Conservation (phyloP, 108 stramenopile species). For the Pseudonitzschia delicatissima region DNA sequence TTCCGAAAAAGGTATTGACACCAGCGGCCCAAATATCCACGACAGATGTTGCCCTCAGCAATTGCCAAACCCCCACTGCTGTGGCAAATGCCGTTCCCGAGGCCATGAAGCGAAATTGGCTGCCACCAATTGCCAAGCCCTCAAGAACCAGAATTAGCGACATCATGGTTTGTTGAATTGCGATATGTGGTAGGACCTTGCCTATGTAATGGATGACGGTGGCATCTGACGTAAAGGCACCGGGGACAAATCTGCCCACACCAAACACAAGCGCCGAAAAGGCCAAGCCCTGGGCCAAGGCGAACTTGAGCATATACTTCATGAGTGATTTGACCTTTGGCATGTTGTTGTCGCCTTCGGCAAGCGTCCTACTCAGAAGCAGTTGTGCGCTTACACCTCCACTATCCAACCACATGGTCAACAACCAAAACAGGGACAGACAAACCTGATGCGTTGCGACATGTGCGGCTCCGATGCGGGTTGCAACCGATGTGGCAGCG, state of each 20-base stretch:
- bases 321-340: slow-evolving; percentile 12
- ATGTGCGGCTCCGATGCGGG: slow-evolving; percentile 48
- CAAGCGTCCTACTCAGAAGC: slow-evolving; percentile 39
- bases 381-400: slow-evolving; percentile 27
- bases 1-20: slow-evolving; percentile 21
- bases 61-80: background rate
- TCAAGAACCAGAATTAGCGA: slow-evolving; percentile 37
- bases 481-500: slow-evolving; percentile 50
- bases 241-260: slow-evolving; percentile 12
- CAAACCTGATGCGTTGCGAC: slow-evolving; percentile 65
- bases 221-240: slow-evolving; percentile 30
- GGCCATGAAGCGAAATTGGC: slow-evolving; percentile 42
- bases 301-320: slow-evolving; percentile 29
- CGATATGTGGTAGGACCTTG: slow-evolving; percentile 29
- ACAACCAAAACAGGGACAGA: slow-evolving; percentile 44
- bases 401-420: slow-evolving; percentile 30
- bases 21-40: slow-evolving; percentile 26
- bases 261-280: slow-evolving; percentile 13
- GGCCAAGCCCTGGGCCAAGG: slow-evolving; percentile 19
- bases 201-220: slow-evolving; percentile 15
- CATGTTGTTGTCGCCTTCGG: background rate
- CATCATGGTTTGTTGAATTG: slow-evolving; percentile 34
- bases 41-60: slow-evolving; percentile 1
- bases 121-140: slow-evolving; percentile 41
- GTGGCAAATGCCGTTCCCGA: slow-evolving; percentile 32